These are phyloP conservation scores for Chrysoporthe puriensis DNA, from an alignment of 2,329 filamentous ascomycete genomes.

Conservation along the genomic window DNA sequence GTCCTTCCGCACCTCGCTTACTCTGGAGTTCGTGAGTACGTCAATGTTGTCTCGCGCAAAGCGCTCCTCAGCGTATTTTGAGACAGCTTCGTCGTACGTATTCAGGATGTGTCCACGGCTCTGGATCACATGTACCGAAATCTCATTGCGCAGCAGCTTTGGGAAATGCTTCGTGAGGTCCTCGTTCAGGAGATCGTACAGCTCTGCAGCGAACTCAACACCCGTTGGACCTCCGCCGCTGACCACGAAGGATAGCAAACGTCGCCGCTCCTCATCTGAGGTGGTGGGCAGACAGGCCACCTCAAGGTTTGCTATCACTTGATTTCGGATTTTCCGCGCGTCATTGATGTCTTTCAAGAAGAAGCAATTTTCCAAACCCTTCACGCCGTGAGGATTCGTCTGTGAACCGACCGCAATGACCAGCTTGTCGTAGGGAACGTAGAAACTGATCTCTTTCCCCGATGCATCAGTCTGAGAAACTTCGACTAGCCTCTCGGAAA, in stretches of 20 bases:
- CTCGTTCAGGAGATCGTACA: conserved; percentile 96
- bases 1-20: conserved; percentile 83
- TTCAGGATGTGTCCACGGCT: conserved; percentile 94
- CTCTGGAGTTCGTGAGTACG: conserved; percentile 88
- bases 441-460: conserved; percentile 81
- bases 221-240: conserved; percentile 95
- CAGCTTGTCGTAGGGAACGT: conserved; percentile 96
- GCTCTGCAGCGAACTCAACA: conserved; percentile 95
- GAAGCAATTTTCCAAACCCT: conserved; percentile 89
- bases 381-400: conserved; percentile 94
- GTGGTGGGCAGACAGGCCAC: conserved; percentile 92
- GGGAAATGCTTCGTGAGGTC: conserved; percentile 85
- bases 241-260: conserved; percentile 92
- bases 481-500: conserved; percentile 88
- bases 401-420: conserved; percentile 89
- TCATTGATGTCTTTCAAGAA: conserved; percentile 96
- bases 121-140: conserved; percentile 96
- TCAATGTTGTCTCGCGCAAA: conserved; percentile 92
- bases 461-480: conserved; percentile 71
- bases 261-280: conserved; percentile 80
- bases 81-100: conserved; percentile 95
- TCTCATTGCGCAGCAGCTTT: conserved; percentile 89
- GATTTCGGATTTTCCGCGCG: conserved; percentile 85
- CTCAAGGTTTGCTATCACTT: conserved; percentile 88
- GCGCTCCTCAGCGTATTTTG: conserved; percentile 86